phyloP scores from a whole-genome alignment of 768 basidiomycete genomes.

The Boletus pseudopeckii region DNA sequence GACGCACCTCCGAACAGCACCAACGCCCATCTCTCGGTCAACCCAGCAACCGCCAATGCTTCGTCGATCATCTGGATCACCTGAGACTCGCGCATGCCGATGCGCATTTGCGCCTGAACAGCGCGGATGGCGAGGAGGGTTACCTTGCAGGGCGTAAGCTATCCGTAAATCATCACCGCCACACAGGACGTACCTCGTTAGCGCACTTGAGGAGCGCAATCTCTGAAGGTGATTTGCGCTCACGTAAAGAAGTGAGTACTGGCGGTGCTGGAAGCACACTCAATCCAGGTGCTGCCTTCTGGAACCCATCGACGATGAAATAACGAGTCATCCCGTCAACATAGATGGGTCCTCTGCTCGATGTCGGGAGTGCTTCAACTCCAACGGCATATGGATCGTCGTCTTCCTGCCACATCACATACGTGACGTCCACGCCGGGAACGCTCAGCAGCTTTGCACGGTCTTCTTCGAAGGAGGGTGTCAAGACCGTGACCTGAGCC shows the following conservation, averaged over 20 bases:
- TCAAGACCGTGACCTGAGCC: slow-evolving; percentile 57
- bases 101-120: slow-evolving; percentile 53
- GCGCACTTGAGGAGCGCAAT: slow-evolving; percentile 70
- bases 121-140: slow-evolving; percentile 72
- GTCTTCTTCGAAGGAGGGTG: slow-evolving; percentile 73
- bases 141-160: slow-evolving; percentile 44
- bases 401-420: slow-evolving; percentile 64
- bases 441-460: slow-evolving; percentile 62
- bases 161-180: not conserved
- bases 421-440: slow-evolving; percentile 44
- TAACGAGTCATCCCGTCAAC: slow-evolving; percentile 59
- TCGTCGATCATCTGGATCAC: slow-evolving; percentile 54
- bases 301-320: slow-evolving; percentile 65
- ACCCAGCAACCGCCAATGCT: slow-evolving; percentile 56
- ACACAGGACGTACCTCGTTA: slow-evolving; percentile 57
- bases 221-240: slow-evolving; percentile 72
- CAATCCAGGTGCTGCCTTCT: slow-evolving; percentile 38
- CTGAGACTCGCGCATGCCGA: slow-evolving; percentile 77
- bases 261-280: slow-evolving; percentile 48
- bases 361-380: slow-evolving; percentile 25
- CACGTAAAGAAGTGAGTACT: slow-evolving; percentile 58
- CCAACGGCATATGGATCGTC: slow-evolving; percentile 61
- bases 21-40: slow-evolving; percentile 55
- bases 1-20: slow-evolving; percentile 76
- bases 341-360: slow-evolving; percentile 41